Conservation (phyloP, 176 grass and related monocot genomes). For the Tuctoria greenei region DNA sequence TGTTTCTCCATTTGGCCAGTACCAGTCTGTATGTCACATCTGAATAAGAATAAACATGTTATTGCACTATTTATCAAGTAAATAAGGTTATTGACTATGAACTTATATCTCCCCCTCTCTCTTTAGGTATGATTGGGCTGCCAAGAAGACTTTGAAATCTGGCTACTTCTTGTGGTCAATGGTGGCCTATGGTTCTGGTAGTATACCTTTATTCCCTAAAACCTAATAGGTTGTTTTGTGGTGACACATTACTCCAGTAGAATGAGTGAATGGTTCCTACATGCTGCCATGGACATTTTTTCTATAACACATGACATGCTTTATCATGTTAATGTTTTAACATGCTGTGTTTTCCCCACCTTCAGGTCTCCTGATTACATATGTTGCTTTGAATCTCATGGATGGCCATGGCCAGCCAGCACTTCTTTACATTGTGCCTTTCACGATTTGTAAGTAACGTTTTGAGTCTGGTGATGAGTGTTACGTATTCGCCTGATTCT, state of each 20-base stretch:
- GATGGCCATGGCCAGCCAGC: slow-evolving; percentile 94
- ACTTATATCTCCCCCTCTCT: background rate
- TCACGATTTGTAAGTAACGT: slow-evolving; percentile 72
- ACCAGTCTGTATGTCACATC: background rate
- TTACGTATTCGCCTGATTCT: background rate
- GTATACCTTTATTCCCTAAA: slow-evolving; percentile 17
- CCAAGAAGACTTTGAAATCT: slow-evolving; percentile 88
- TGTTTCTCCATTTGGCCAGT: background rate
- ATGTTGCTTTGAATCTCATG: slow-evolving; percentile 95
- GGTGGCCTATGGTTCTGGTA: slow-evolving; percentile 96
- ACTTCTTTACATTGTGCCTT: slow-evolving; percentile 96
- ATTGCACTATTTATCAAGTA: background rate
- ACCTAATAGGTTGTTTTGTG: background rate
- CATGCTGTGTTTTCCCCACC: background rate
- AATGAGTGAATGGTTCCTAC: background rate
- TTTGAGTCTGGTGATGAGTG: background rate
- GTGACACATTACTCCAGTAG: background rate
- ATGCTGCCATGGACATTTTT: background rate
- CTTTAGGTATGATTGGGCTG: slow-evolving; percentile 92
- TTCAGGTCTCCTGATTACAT: slow-evolving; percentile 85
- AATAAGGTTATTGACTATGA: background rate
- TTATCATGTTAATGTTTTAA: background rate
- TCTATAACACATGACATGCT: background rate
- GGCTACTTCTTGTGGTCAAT: slow-evolving; percentile 99
- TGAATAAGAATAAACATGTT: background rate